Evolutionary conservation across 768 basidiomycete genomes (phyloP).

Genomic region (Xanthoconium purpureum): DNA sequence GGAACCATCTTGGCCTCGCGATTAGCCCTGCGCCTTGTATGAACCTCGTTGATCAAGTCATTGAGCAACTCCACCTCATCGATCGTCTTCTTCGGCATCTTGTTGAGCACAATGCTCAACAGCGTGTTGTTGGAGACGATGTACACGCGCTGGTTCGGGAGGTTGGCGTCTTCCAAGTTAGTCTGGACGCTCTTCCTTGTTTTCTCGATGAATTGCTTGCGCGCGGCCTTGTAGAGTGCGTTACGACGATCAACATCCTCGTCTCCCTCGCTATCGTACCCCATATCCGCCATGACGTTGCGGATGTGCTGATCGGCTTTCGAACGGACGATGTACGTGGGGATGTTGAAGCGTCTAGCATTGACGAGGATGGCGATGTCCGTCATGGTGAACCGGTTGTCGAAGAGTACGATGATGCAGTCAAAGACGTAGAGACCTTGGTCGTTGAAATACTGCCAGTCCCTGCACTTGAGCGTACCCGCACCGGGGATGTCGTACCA

Average conservation of each 20-base stretch:
- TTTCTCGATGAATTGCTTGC: background rate
- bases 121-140: slow-evolving; percentile 24
- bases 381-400: slow-evolving; percentile 23
- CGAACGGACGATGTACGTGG: too few species aligned
- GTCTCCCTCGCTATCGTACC: slow-evolving; percentile 18
- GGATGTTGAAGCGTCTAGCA: too few species aligned
- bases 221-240: slow-evolving; percentile 7
- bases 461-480: slow-evolving; percentile 15
- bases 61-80: slow-evolving; percentile 24
- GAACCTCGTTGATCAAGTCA: slow-evolving; percentile 12
- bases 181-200: slow-evolving; percentile 16
- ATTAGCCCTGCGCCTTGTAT: slow-evolving; percentile 4
- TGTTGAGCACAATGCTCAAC: slow-evolving; percentile 15
- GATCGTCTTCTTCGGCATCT: slow-evolving; percentile 17
- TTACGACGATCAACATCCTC: slow-evolving; percentile 12
- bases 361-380: slow-evolving; percentile 18
- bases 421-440: slow-evolving; percentile 27
- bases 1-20: too few species aligned
- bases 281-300: slow-evolving; percentile 17
- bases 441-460: slow-evolving; percentile 24
- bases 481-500: slow-evolving; percentile 26
- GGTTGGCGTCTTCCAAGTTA: slow-evolving; percentile 22
- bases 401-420: slow-evolving; percentile 21
- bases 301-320: too few species aligned
- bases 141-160: slow-evolving; percentile 28